Base-by-base conservation (phyloP, 306 rosid genomes). In the Rubus idaeus region DNA sequence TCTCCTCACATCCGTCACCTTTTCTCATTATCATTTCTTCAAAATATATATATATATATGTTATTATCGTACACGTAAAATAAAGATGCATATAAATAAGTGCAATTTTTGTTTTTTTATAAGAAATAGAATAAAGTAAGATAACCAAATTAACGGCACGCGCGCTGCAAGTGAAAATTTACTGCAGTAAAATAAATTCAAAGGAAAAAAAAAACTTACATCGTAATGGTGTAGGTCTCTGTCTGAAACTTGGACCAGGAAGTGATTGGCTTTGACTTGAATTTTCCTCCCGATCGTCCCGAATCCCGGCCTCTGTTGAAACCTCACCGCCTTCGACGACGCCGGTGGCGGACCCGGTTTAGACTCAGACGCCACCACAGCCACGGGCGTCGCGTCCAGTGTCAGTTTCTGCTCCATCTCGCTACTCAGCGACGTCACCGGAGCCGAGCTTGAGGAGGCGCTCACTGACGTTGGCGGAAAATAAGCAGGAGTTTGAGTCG, bases 211-310 rank as follows among this genome's bases (percentile, higher is more conserved):
- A 44, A 41, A 10, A 80, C 90, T 82, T 0, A 88, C 96, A 77
- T 85, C 91, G 5, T 93, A 93, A 2, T 89, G 98, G 10, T 80
- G 82, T 0, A 88, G 58, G 67, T 89, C 93, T 0, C 12, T 20
- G 0, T 83, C 83, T 0, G 83, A 81, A 1, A 88, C 84, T 39
- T 89, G 9, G 0, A 89, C 86, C 1, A 75, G 58, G 5, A 93
- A 89, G n/a, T 93, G 98, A 68, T 93, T 93, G 0, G 98, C 98
- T 0, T 88, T 80, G 2, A 91, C 86, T 12, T 52, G 6, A 6
- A 76, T 26, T 44, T 20, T 84, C 0, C 0, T 30, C 0, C 98
- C 98, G 0, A 23, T 0, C 8, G 1, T 64, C 0, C 96, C 96
- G 3, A 0, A 83, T 1, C 80, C 88, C 0, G 98, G 98, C 16